Base-by-base conservation (phyloP, 306 rosid genomes). In the Citrullus mucosospermus region DNA sequence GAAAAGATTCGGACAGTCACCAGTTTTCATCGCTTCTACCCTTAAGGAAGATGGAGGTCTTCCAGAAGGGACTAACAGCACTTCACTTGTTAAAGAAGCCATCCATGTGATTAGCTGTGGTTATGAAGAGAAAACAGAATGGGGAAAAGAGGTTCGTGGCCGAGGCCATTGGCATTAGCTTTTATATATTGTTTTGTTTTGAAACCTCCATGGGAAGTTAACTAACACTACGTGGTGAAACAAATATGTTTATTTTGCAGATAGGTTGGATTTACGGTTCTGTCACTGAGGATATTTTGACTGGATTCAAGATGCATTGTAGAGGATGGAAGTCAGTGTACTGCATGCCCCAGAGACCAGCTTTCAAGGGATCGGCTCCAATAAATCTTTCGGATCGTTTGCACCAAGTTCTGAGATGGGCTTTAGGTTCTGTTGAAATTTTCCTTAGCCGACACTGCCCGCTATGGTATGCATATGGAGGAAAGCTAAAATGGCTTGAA, bases 261-360 rank as follows among this genome's bases (percentile, higher is more conserved):
- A 95, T 95, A 84, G 99, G 99, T 56, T 95, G 99, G 99, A 91
- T 95, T 81, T 95, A 95, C 83, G 97, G 99, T 20, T 92, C 99
- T 55, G 89, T 88, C 58, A 92, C 99, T 13, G 97, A 95, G 83
- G 96, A 93, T 81, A 88, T 92, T 54, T 85, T 96, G 84, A 96
- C 97, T 1, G 99, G 99, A 68, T 96, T 96, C 83, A 95, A 90
- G 88, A 92, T 95, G 98, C 98, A 95, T 80, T 95, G 98, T 9
- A 91, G 93, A 88, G 99, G 99, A 81, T 96, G 99, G 97, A 96
- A 90, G 83, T 92, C 99, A 38, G 90, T 90, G 75, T 96, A 91
- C 85, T 96, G 99, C 89, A 91, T 88, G 88, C 98, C 99, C 38
- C 84, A 88, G 60, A 86, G 96, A 81, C 86, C 89, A 25, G 96